These are phyloP conservation scores for Dispira simplex DNA, from an alignment of 192 early-diverging fungal genomes.

Conservation along the genomic window DNA sequence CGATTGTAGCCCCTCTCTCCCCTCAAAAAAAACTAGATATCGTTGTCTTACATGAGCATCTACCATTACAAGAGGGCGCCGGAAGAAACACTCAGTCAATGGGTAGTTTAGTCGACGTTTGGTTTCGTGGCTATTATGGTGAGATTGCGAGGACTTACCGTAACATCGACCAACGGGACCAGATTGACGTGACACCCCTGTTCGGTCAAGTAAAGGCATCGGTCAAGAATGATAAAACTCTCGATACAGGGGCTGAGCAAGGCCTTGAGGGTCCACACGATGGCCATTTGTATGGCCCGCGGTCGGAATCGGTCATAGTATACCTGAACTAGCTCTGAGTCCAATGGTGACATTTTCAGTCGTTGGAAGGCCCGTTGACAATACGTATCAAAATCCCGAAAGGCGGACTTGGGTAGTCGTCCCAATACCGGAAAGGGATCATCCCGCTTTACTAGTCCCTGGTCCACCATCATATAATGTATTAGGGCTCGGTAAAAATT, in stretches of 20 bases:
- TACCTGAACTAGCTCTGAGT: not conserved
- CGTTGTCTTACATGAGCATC: too few species aligned
- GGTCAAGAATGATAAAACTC: constrained; percentile 62
- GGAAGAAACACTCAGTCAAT: too few species aligned
- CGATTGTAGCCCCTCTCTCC: too few species aligned
- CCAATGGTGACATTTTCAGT: constrained; percentile 18
- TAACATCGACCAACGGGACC: not conserved
- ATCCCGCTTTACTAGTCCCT: constrained; percentile 25
- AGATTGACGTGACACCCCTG: constrained; percentile 8
- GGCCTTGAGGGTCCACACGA: constrained; percentile 67
- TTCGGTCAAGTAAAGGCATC: constrained; percentile 46
- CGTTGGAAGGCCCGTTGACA: constrained; percentile 38
- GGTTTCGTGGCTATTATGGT: not conserved
- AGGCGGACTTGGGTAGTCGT: constrained; percentile 32
- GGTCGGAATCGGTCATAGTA: constrained; percentile 20
- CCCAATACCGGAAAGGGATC: constrained; percentile 37
- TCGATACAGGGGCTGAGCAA: constrained; percentile 62
- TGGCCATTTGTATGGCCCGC: constrained; percentile 42
- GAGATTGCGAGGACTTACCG: constrained; percentile 1
- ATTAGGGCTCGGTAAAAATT: constrained; percentile 64
- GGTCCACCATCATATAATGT: constrained; percentile 44
- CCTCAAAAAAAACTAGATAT: too few species aligned
- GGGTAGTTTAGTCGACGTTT: not conserved
- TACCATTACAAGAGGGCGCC: too few species aligned
- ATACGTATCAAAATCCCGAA: constrained; percentile 37